Base-by-base conservation (phyloP, 805 yeast genomes). In the Kazachstania africana region DNA sequence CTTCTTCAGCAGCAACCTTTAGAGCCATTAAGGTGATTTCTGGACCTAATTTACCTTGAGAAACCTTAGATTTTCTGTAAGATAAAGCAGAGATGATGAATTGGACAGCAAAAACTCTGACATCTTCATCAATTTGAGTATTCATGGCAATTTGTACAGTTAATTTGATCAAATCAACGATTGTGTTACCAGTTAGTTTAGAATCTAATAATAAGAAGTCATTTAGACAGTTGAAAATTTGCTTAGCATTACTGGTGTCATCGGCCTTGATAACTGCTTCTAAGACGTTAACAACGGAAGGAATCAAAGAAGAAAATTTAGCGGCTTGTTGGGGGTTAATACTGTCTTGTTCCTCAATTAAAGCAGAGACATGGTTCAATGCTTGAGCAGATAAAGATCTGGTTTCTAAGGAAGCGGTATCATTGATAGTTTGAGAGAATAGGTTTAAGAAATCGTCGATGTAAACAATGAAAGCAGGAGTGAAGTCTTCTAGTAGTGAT, bases 311-410 rank as follows among this genome's bases (percentile, higher is more conserved):
- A 45, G 72, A 67, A 65, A 81, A 87, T 40, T 68, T 53, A 20
- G 52, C 46, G 31, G 68, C 66, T 36, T 68, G 63, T 33, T 62
- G 57, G 23, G 74, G 69, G 32, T 66, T 58, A 14, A 58, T 50
- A 31, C 63, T 56, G 37, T 68, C 62, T 34, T 64, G 72, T 45
- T 72, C 77, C 53, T 81, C 91, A 33, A 79, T 66, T 39, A 70
- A 68, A 35, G 70, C 67, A 22, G 87, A 70, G 36, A 84, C 75
- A 24, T 64, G 57, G 32, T 62, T 87, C 47, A 91, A 66, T 20
- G 88, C 88, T 44, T 78, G 71, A 22, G 85, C 81, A 23, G 95
- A 72, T 45, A 83, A 75, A 28, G 84, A 78, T 56, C 94, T 80
- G 33, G 83, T 76, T 35, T 78, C 83, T 37, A 70, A 63, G 16